Conservation (phyloP, 768 basidiomycete species). For the Podaxis carcinomalis region DNA sequence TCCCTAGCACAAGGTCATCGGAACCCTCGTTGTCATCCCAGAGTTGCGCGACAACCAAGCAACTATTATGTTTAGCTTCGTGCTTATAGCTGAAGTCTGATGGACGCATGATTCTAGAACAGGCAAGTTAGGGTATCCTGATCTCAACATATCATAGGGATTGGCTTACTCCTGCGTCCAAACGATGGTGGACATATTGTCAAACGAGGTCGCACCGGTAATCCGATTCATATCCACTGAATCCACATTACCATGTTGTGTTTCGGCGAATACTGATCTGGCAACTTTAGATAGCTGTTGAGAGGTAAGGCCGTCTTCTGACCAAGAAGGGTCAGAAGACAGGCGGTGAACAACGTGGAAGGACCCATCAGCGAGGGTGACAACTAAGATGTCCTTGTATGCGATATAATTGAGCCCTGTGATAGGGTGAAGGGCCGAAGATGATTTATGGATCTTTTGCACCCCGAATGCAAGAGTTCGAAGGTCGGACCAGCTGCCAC, state of each 20-base stretch:
- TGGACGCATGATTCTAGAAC: constrained; percentile 50
- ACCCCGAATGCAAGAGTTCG: constrained; percentile 39
- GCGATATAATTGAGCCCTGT: constrained; percentile 56
- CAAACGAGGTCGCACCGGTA: constrained; percentile 58
- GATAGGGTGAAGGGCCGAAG: constrained; percentile 54
- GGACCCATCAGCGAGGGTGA: constrained; percentile 68
- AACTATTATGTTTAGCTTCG: constrained; percentile 58
- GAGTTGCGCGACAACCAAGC: constrained; percentile 53
- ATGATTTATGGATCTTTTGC: constrained; percentile 49
- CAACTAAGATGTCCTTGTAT: constrained; percentile 46
- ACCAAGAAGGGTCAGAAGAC: constrained; percentile 35
- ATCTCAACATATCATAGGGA: not conserved
- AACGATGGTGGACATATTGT: constrained; percentile 44
- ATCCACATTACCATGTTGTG: constrained; percentile 37
- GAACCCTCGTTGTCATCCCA: constrained; percentile 37
- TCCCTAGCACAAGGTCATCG: constrained; percentile 23
- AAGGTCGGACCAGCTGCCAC: constrained; percentile 42
- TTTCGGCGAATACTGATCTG: constrained; percentile 45
- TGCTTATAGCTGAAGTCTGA: constrained; percentile 81
- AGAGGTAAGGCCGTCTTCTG: constrained; percentile 26
- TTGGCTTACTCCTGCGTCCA: constrained; percentile 76
- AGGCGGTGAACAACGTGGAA: constrained; percentile 57
- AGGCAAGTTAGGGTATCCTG: not conserved
- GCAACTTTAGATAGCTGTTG: constrained; percentile 43
- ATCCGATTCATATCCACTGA: constrained; percentile 54